These are phyloP conservation scores for Trichophyton schoenleinii DNA, from an alignment of 2,329 filamentous ascomycete species.

Conservation along the genomic window DNA sequence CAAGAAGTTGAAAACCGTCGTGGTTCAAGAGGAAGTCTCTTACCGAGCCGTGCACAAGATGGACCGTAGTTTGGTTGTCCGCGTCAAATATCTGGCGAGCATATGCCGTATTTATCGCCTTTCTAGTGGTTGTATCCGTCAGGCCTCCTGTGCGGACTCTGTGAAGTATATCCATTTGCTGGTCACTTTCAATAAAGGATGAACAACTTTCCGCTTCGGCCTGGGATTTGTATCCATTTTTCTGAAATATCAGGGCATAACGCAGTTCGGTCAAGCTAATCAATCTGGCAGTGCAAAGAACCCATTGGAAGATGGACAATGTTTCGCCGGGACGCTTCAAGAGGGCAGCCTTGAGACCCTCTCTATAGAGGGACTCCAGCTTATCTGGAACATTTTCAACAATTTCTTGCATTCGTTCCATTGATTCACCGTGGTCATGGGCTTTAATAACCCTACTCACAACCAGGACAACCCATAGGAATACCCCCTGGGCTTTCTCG, in stretches of 20 bases:
- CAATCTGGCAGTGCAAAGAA: neutral
- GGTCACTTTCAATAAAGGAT: neutral
- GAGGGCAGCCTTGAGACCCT: neutral
- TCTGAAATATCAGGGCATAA: neutral
- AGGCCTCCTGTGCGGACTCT: neutral
- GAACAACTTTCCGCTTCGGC: neutral
- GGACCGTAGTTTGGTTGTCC: neutral
- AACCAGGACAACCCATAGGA: constrained; percentile 38
- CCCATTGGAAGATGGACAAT: neutral
- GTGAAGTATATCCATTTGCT: neutral
- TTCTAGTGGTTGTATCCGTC: neutral
- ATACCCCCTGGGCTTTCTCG: constrained; percentile 31
- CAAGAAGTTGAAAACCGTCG: neutral
- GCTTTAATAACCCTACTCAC: constrained; percentile 36
- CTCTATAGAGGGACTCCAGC: neutral
- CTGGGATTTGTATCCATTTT: neutral
- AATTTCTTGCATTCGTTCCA: constrained; percentile 23
- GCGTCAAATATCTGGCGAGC: neutral
- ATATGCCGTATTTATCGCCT: neutral
- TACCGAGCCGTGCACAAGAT: neutral
- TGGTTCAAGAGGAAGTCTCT: neutral
- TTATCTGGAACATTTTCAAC: constrained; percentile 16
- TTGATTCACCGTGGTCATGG: constrained; percentile 19
- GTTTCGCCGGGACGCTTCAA: neutral
- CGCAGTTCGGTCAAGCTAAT: neutral